Evolutionary conservation across 768 basidiomycete genomes (phyloP).

Genomic region (Hortiboletus flavorubellus): DNA sequence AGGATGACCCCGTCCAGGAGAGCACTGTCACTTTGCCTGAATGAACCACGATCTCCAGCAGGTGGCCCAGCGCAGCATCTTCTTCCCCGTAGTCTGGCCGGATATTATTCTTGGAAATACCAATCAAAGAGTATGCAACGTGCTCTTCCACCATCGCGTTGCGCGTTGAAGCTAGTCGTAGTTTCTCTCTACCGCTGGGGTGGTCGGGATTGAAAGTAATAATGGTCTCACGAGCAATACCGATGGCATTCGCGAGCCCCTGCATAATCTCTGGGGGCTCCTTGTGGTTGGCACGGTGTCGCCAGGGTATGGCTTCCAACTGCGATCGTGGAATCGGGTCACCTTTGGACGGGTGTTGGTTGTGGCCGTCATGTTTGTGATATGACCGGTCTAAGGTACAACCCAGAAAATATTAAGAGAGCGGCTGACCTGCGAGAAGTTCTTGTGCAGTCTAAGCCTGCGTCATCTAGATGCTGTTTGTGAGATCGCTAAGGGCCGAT

Average conservation of each 20-base stretch:
- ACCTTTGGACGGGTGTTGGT: no score
- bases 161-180: conserved; percentile 10
- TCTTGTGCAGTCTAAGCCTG: conserved; percentile 17
- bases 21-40: conserved; percentile 5
- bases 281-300: conserved; percentile 10
- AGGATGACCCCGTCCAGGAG: conserved; percentile 14
- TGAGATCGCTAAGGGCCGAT: neutral
- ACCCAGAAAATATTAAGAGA: no score
- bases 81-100: conserved; percentile 8
- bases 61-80: conserved; percentile 5
- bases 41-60: conserved; percentile 11
- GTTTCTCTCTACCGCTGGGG: conserved; percentile 7
- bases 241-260: conserved; percentile 4
- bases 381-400: no score
- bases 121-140: no score
- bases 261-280: conserved; percentile 8
- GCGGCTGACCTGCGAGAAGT: conserved; percentile 12
- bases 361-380: no score
- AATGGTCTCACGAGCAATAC: neutral
- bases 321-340: conserved; percentile 6
- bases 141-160: neutral
- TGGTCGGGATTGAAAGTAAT: neutral
- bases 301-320: conserved; percentile 9
- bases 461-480: conserved; percentile 4
- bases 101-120: no score